Evolutionary conservation across 164 flowering plant species (phyloP).

Genomic region (Liquidambar formosana): DNA sequence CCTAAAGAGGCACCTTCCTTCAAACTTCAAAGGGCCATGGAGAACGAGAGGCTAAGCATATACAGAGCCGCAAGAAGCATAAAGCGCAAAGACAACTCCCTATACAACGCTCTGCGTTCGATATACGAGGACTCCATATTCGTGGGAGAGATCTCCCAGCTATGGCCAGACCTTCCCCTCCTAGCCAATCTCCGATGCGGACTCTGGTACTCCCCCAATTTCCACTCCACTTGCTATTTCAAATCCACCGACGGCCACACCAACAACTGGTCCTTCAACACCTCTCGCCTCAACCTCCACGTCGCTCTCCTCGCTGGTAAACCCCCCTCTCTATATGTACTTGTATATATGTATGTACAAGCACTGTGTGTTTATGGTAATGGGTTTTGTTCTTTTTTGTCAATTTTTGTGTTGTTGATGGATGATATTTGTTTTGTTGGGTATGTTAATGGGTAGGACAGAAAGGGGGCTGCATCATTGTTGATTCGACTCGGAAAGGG

Average conservation of each 20-base stretch:
- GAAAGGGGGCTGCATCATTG: conserved; percentile 87
- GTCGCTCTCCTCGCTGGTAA: conserved; percentile 79
- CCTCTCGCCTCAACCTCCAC: conserved; percentile 90
- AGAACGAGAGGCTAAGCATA: conserved; percentile 46
- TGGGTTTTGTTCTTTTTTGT: background rate
- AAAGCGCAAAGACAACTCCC: conserved; percentile 56
- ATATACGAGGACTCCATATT: conserved; percentile 90
- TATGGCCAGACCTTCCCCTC: conserved; percentile 84
- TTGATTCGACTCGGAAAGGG: conserved; percentile 94
- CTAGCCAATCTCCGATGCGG: conserved; percentile 95
- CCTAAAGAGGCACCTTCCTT: background rate
- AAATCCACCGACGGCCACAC: conserved; percentile 96
- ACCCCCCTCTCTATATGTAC: background rate
- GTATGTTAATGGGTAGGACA: conserved; percentile 56
- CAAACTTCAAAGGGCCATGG: conserved; percentile 21
- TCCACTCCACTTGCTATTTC: conserved; percentile 82
- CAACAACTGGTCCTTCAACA: conserved; percentile 85
- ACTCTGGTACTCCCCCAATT: conserved; percentile 75
- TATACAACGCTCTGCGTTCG: conserved; percentile 85
- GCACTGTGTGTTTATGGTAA: background rate
- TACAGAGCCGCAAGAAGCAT: conserved; percentile 75
- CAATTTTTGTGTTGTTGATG: background rate
- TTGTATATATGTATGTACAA: background rate
- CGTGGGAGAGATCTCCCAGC: conserved; percentile 73
- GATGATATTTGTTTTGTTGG: conserved; percentile 2